Conservation (phyloP, 1,284 basidiomycete genomes). For the Chalciporus sp. region DNA sequence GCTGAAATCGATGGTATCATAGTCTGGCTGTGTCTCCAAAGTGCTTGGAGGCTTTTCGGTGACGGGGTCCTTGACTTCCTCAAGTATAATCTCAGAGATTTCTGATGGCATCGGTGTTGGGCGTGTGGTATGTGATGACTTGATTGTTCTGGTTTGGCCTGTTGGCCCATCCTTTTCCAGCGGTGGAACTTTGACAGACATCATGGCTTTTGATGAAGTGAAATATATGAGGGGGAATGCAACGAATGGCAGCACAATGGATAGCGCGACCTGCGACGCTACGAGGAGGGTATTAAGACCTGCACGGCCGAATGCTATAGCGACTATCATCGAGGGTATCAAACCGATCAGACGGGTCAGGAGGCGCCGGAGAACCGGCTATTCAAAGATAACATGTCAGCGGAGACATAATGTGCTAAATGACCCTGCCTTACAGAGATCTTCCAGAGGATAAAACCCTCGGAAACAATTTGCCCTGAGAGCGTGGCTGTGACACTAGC, state of each 20-base stretch:
- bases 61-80: not conserved
- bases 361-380: slow-evolving; percentile 69
- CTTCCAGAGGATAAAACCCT: slow-evolving; percentile 85
- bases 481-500: slow-evolving; percentile 84
- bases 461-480: slow-evolving; percentile 80
- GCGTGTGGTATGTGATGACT: not conserved
- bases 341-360: slow-evolving; percentile 76
- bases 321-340: slow-evolving; percentile 73
- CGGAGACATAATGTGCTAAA: too few relatives aligned
- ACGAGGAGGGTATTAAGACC: slow-evolving; percentile 79
- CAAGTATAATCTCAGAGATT: not conserved
- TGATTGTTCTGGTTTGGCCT: not conserved
- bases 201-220: slow-evolving; percentile 59
- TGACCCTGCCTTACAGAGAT: slow-evolving; percentile 42
- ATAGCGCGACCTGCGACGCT: slow-evolving; percentile 76
- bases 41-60: not conserved
- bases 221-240: slow-evolving; percentile 69
- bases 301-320: slow-evolving; percentile 61
- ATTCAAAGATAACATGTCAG: too few relatives aligned
- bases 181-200: slow-evolving; percentile 43
- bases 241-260: slow-evolving; percentile 78
- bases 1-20: slow-evolving; percentile 45
- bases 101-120: not conserved
- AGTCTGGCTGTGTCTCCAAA: not conserved
- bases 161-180: not conserved